Conservation (phyloP, 148 eudicot species). For the Rhododendron ovatum region DNA sequence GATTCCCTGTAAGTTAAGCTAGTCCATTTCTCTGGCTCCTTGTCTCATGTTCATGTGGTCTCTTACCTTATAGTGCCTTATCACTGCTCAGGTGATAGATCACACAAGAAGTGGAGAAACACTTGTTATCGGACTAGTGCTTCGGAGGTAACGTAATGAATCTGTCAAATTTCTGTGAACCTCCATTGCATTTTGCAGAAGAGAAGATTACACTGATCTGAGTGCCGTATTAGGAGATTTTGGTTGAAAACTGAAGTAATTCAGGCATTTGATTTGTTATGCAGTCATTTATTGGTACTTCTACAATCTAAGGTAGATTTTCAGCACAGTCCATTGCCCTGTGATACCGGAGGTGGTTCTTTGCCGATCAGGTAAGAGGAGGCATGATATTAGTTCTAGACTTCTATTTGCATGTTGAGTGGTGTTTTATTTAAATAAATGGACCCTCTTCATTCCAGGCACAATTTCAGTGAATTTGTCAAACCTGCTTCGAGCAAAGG, state of each 20-base stretch:
- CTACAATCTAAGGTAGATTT: constrained; percentile 95
- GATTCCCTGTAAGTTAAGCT: constrained; percentile 81
- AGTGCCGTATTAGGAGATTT: not conserved
- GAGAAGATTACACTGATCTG: not conserved
- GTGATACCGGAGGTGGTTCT: constrained; percentile 74
- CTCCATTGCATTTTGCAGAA: not conserved
- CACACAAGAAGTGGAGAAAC: constrained; percentile 86
- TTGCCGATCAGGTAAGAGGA: constrained; percentile 68
- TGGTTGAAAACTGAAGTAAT: constrained; percentile 6
- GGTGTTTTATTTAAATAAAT: not conserved
- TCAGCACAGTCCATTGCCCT: constrained; percentile 86
- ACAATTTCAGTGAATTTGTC: constrained; percentile 83
- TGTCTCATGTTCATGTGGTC: constrained; percentile 8
- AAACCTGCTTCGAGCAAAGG: constrained; percentile 96
- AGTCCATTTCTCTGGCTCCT: not conserved
- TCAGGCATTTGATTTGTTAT: constrained; percentile 15
- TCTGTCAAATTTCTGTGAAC: not conserved
- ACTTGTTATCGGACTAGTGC: constrained; percentile 82
- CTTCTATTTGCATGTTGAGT: not conserved
- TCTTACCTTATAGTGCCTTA: constrained; percentile 6
- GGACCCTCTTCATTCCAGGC: constrained; percentile 47
- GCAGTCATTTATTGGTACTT: constrained; percentile 93
- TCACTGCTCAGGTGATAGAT: constrained; percentile 66
- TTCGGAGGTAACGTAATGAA: constrained; percentile 58
- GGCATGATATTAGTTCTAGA: not conserved